These are phyloP conservation scores for Protomyces inundatus DNA, from an alignment of 1,139 yeast species.

Conservation along the genomic window DNA sequence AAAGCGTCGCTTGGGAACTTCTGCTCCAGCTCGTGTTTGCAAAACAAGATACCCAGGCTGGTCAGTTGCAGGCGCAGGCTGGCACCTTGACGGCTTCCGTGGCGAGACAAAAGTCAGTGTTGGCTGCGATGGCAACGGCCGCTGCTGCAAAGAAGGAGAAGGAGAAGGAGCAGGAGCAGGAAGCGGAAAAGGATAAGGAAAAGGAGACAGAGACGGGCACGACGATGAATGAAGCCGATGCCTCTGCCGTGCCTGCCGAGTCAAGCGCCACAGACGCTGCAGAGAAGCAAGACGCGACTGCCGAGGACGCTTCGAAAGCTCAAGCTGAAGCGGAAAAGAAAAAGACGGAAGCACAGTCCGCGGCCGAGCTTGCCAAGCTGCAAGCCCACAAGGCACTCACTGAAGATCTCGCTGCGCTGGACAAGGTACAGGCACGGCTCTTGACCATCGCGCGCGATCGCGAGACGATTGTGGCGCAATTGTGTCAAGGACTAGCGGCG, in stretches of 20 bases:
- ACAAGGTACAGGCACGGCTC: not conserved
- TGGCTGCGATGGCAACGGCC: not conserved
- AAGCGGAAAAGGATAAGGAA: not conserved
- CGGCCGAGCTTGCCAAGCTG: not conserved
- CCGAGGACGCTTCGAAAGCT: too few species aligned
- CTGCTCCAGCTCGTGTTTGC: not conserved
- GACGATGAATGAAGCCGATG: too few species aligned
- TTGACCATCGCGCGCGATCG: not conserved
- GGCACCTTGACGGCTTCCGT: not conserved
- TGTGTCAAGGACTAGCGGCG: not conserved
- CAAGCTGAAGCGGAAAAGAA: too few species aligned
- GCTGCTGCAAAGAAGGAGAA: not conserved
- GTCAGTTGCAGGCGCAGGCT: not conserved
- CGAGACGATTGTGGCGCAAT: not conserved
- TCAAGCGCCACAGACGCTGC: too few species aligned
- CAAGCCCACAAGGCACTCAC: not conserved
- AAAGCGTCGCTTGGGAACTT: not conserved
- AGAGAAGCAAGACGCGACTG: too few species aligned
- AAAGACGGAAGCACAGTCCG: too few species aligned
- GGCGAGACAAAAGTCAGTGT: not conserved
- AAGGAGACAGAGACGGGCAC: too few species aligned
- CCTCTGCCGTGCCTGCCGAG: too few species aligned
- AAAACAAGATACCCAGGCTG: not conserved
- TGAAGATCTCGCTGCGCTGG: not conserved
- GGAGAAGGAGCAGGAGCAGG: not conserved